These are phyloP conservation scores for Ascochyta rabiei DNA, from an alignment of 2,329 filamentous ascomycete species.

Conservation along the genomic window DNA sequence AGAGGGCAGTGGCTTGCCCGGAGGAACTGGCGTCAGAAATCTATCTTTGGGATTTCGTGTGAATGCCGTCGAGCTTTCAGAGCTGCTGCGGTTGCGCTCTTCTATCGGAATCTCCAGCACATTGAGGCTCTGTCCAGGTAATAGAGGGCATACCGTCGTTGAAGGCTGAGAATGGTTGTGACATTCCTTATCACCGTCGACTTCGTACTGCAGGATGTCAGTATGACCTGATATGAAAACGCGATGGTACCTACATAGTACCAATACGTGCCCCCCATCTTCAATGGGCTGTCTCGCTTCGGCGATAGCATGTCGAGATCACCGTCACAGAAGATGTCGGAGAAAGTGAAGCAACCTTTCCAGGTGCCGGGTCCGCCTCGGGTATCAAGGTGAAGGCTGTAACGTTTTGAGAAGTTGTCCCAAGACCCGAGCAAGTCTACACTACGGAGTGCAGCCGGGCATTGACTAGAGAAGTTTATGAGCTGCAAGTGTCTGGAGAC, in stretches of 20 bases:
- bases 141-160: slow-evolving; percentile 80
- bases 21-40: slow-evolving; percentile 70
- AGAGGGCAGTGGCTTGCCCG: slow-evolving; percentile 29
- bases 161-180: slow-evolving; percentile 74
- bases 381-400: slow-evolving; percentile 80
- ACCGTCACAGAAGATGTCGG: slow-evolving; percentile 83
- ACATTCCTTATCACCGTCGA: slow-evolving; percentile 80
- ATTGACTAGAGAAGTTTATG: slow-evolving; percentile 39
- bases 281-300: slow-evolving; percentile 77
- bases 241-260: slow-evolving; percentile 75
- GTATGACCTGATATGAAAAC: slow-evolving; percentile 1
- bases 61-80: slow-evolving; percentile 69
- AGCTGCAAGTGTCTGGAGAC: slow-evolving; percentile 26
- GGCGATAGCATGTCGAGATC: slow-evolving; percentile 58
- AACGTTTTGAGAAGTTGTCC: slow-evolving; percentile 86
- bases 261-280: slow-evolving; percentile 93
- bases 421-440: slow-evolving; percentile 89
- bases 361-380: slow-evolving; percentile 77
- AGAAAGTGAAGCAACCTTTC: slow-evolving; percentile 86
- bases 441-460: slow-evolving; percentile 60
- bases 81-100: slow-evolving; percentile 65
- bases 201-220: slow-evolving; percentile 69
- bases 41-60: slow-evolving; percentile 82
- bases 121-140: slow-evolving; percentile 89
- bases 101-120: slow-evolving; percentile 80